Base-by-base conservation (phyloP, 495 filamentous ascomycete genomes). In the Annulohypoxylon stygium region DNA sequence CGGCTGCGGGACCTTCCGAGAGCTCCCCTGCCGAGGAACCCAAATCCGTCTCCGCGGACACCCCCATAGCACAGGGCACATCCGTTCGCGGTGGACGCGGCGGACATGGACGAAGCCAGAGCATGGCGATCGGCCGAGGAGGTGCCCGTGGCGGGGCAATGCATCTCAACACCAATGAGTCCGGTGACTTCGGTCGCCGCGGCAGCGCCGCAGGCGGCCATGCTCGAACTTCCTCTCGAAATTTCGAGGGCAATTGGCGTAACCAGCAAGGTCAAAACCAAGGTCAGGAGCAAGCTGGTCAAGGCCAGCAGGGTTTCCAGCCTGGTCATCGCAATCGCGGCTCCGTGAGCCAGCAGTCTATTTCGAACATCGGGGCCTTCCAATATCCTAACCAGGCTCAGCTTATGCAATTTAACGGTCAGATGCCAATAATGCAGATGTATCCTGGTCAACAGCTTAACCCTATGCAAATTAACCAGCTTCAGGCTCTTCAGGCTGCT, bases 211-310 rank as follows among this genome's bases (percentile, higher is more conserved):
- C 87, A 39, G 88, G 90, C 63, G 77, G 77, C 48, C 96, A 99
- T 79, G 90, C 88, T 74, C 88, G 97, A 59, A 91, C 90, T 8
- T 86, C 85, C 6, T 99, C 96, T 14, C 87, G 96, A 34, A 99
- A 98, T 78, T 99, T 98, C 81, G 97, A 99, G 70, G 89, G 94
- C 70, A 98, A 99, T 81, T 99, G 96, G 96, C 91, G 96, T 74
- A 95, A 96, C 79, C 96, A 77, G 50, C 75, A 93, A 69, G 90
- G 89, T 78, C 92, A 91, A 75, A 86, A 82, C 65, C 87, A 88
- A 66, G 81, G 79, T 45, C 87, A 89, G 70, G 83, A 83, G 23
- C 86, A 86, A 76, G 81, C 83, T 61, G 76, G 81, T 14, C 89
- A 90, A 78, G 90, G 88, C 58, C 90, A 91, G 75, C 91, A 90